Percentiles rank a stretch among this genome's conserved stretches.
phyloP scores from a whole-genome alignment of 495 filamentous ascomycete species.

The Hypomontagnella monticulosa region DNA sequence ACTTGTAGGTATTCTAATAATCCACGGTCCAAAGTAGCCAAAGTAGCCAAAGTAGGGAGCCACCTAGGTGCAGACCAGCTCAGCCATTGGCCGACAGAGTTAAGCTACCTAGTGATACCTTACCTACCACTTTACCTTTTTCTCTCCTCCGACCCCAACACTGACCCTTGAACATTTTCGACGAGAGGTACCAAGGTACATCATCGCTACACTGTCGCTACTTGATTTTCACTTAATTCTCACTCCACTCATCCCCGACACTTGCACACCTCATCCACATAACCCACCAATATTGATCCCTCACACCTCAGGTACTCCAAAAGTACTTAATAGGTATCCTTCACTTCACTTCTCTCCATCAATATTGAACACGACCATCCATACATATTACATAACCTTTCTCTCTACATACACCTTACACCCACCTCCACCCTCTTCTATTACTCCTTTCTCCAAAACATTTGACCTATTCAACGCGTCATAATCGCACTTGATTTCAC shows the following conservation, averaged over 20 bases:
- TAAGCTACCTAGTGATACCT: background rate
- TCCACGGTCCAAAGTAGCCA: too few relatives aligned
- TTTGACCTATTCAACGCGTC: slow-evolving; percentile 28
- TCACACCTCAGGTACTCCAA: too few relatives aligned
- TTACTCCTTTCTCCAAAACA: slow-evolving; percentile 19
- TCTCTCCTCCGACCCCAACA: slow-evolving; percentile 20
- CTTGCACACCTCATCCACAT: too few relatives aligned
- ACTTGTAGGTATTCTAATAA: slow-evolving; percentile 4
- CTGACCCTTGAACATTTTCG: background rate
- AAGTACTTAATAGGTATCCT: too few relatives aligned
- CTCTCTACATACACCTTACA: slow-evolving; percentile 9
- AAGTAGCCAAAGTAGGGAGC: slow-evolving; percentile 5
- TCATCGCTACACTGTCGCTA: too few relatives aligned
- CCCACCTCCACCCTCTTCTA: slow-evolving; percentile 1
- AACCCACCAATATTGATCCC: too few relatives aligned
- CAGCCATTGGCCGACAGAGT: slow-evolving; percentile 39
- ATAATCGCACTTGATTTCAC: slow-evolving; percentile 1
- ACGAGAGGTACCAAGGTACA: too few relatives aligned
- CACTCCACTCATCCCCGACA: too few relatives aligned
- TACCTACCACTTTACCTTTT: slow-evolving; percentile 24
- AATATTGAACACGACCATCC: background rate
- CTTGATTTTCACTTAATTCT: too few relatives aligned
- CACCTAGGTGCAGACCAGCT: slow-evolving; percentile 10
- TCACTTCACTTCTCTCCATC: slow-evolving; percentile 5
- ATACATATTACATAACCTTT: slow-evolving; percentile 18